Conservation (phyloP, 192 early-diverging fungal genomes). For the Dimargaris xerosporica region DNA sequence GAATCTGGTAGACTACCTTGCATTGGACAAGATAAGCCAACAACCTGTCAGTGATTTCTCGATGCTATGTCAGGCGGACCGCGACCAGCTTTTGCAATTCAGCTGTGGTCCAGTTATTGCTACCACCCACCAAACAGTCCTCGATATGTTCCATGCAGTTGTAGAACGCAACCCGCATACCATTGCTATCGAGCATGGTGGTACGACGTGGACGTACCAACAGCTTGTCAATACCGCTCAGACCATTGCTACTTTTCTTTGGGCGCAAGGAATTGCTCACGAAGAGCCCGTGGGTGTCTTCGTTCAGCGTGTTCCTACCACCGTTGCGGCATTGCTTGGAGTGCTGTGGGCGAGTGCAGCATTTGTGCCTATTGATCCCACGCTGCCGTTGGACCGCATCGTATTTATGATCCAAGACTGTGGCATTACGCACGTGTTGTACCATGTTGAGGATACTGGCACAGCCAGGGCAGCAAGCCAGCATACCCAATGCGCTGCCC, state of each 20-base stretch:
- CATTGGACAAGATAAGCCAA: background rate
- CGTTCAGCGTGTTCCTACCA: background rate
- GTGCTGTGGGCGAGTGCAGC: background rate
- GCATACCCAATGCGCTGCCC: background rate
- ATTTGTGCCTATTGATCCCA: too few relatives aligned
- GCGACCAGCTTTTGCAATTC: background rate
- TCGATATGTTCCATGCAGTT: background rate
- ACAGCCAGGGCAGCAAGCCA: background rate
- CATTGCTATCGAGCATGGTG: background rate
- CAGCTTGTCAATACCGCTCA: background rate
- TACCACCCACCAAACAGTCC: background rate
- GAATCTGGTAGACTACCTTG: background rate
- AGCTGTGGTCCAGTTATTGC: background rate
- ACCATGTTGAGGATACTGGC: background rate
- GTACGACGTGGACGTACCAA: background rate
- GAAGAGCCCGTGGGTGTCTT: too few relatives aligned
- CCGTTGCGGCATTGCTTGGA: background rate
- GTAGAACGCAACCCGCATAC: background rate
- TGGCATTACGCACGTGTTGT: background rate
- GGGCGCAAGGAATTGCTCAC: background rate
- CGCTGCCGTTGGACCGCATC: too few relatives aligned
- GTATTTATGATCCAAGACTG: too few relatives aligned
- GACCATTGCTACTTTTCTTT: background rate
- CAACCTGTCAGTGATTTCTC: background rate
- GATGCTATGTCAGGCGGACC: background rate